Evolutionary conservation across 73 alveolate genomes (phyloP).

Genomic region (Durusdinium trenchii): DNA sequence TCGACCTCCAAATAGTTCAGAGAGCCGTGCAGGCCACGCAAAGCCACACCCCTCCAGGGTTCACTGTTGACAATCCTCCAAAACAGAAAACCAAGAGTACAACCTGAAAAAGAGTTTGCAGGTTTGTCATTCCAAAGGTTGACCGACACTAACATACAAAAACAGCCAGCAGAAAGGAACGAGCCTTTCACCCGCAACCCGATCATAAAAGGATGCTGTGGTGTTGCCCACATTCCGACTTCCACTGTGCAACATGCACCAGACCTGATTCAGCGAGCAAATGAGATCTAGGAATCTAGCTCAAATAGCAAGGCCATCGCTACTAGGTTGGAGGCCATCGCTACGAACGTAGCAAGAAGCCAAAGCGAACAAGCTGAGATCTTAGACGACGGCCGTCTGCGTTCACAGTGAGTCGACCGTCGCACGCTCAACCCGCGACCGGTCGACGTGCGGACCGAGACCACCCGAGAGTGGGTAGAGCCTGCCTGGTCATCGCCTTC

Average conservation of each 20-base stretch:
- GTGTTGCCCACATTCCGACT: conserved; percentile 96
- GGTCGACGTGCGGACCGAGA: neutral
- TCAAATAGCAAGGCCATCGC: too few relatives aligned
- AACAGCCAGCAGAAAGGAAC: too few relatives aligned
- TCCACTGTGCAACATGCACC: conserved; percentile 96
- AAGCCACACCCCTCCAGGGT: conserved; percentile 52
- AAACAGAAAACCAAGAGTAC: too few relatives aligned
- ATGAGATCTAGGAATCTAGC: neutral
- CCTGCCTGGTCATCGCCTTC: conserved; percentile 91
- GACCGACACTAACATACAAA: too few relatives aligned
- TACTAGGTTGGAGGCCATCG: too few relatives aligned
- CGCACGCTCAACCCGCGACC: neutral
- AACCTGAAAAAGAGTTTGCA: too few relatives aligned
- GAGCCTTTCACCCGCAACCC: conserved; percentile 72
- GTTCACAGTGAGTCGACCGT: neutral
- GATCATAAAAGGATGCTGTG: conserved; percentile 91
- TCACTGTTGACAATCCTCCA: too few relatives aligned
- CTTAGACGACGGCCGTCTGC: too few relatives aligned
- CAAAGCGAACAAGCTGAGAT: too few relatives aligned
- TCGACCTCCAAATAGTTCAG: conserved; percentile 59
- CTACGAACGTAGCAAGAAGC: too few relatives aligned
- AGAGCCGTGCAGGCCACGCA: conserved; percentile 63
- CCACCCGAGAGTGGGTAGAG: neutral
- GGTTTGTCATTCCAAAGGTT: too few relatives aligned
- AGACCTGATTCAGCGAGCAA: conserved; percentile 32